Conservation (phyloP, 441 rosid genomes). For the Rhodomyrtus psidioides region DNA sequence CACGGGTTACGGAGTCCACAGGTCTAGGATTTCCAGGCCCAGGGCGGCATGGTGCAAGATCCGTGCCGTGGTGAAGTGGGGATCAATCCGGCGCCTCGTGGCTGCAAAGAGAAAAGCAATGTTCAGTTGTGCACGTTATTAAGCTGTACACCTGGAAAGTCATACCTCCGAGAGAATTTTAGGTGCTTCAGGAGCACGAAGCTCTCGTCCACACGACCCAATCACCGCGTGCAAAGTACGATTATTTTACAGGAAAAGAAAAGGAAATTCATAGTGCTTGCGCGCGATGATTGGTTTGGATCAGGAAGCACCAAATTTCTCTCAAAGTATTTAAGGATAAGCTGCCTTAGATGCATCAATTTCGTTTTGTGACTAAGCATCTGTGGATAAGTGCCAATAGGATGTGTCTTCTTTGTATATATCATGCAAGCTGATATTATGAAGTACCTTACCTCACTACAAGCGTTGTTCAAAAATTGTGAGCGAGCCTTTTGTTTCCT, state of each 20-base stretch:
- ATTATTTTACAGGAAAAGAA: not conserved
- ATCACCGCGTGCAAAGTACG: not conserved
- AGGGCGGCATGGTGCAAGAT: slow-evolving; percentile 60
- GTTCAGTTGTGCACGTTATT: not conserved
- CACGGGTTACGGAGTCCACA: slow-evolving; percentile 9
- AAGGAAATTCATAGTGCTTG: not conserved
- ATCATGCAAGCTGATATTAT: not conserved
- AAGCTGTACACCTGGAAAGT: not conserved
- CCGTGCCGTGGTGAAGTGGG: slow-evolving; percentile 38
- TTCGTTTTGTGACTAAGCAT: not conserved
- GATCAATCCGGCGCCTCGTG: slow-evolving; percentile 12
- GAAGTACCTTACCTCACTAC: not conserved
- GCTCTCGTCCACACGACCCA: not conserved
- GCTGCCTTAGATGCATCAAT: not conserved
- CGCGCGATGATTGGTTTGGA: not conserved
- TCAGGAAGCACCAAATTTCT: not conserved
- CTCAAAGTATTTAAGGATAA: not conserved
- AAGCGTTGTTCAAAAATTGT: not conserved
- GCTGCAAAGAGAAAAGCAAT: slow-evolving; percentile 23
- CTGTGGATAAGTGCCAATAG: not conserved
- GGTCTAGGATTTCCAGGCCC: slow-evolving; percentile 23
- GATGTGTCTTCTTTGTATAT: not conserved
- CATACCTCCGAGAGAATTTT: not conserved
- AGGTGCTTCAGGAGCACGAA: not conserved
- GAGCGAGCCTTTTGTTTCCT: not conserved